Conservation (phyloP, 2,329 filamentous ascomycete genomes). For the Fusarium sp. region DNA sequence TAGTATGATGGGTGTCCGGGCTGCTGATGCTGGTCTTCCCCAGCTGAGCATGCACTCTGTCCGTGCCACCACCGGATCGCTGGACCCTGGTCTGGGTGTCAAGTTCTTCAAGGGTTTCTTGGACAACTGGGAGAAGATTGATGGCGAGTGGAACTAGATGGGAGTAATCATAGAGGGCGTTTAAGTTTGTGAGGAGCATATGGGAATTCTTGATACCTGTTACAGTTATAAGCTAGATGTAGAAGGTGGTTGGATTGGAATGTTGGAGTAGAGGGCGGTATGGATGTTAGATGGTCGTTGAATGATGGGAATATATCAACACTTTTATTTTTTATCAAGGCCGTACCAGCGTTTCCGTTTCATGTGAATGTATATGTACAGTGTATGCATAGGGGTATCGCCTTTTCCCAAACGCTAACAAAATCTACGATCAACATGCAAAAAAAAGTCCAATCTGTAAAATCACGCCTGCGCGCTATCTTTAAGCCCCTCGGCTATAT, state of each 20-base stretch:
- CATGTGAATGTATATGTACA: conserved; percentile 17
- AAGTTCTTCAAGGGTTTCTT: conserved; percentile 90
- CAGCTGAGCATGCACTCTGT: conserved; percentile 96
- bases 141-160: conserved; percentile 72
- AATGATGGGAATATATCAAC: neutral
- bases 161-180: neutral
- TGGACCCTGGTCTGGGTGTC: conserved; percentile 88
- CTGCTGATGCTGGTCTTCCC: conserved; percentile 87
- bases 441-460: neutral
- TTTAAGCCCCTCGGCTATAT: conserved; percentile 10
- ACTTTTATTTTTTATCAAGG: neutral
- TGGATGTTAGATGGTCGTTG: conserved; percentile 10
- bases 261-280: conserved; percentile 3
- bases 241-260: conserved; percentile 3
- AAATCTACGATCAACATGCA: conserved; percentile 9
- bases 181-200: conserved; percentile 4
- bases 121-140: conserved; percentile 83
- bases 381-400: conserved; percentile 16
- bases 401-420: conserved; percentile 1
- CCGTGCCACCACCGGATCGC: conserved; percentile 81
- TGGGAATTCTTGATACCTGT: conserved; percentile 17
- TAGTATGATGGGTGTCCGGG: conserved; percentile 78
- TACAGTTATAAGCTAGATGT: conserved; percentile 11
- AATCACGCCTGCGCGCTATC: neutral
- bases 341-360: neutral